These are phyloP conservation scores for Dactylellina sp. DNA, from an alignment of 2,329 filamentous ascomycete genomes.

Conservation along the genomic window DNA sequence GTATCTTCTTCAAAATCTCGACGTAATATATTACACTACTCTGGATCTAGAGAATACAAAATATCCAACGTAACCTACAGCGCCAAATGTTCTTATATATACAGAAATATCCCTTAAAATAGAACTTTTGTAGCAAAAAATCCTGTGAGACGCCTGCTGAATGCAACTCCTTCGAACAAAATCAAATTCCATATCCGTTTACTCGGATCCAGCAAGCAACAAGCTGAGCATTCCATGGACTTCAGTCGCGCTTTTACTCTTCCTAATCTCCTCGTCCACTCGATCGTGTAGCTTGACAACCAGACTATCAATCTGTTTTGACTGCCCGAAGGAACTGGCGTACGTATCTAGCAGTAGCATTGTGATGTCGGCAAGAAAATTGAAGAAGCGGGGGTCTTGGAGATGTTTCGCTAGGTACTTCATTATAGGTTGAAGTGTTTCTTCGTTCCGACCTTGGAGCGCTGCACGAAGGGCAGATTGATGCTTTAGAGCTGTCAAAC, in stretches of 20 bases:
- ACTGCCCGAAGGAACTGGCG: slow-evolving; percentile 79
- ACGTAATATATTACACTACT: slow-evolving; percentile 36
- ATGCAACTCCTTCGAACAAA: slow-evolving; percentile 35
- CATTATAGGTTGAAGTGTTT: slow-evolving; percentile 82
- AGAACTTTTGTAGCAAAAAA: slow-evolving; percentile 16
- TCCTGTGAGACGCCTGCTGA: slow-evolving; percentile 44
- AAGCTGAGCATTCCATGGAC: slow-evolving; percentile 90
- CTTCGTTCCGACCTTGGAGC: slow-evolving; percentile 82
- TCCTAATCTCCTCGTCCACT: slow-evolving; percentile 82
- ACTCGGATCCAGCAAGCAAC: slow-evolving; percentile 68
- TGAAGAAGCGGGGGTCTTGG: slow-evolving; percentile 82
- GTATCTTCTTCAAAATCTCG: not conserved
- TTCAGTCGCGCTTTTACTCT: slow-evolving; percentile 82
- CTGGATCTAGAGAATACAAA: slow-evolving; percentile 43
- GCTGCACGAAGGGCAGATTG: slow-evolving; percentile 85
- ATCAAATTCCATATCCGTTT: not conserved
- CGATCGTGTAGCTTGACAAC: slow-evolving; percentile 76
- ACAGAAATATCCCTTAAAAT: slow-evolving; percentile 26
- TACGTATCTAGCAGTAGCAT: slow-evolving; percentile 84
- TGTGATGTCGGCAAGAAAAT: slow-evolving; percentile 83
- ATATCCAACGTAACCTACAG: slow-evolving; percentile 17
- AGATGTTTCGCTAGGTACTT: slow-evolving; percentile 85
- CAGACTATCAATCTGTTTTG: slow-evolving; percentile 76
- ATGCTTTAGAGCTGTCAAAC: slow-evolving; percentile 86
- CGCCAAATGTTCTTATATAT: slow-evolving; percentile 33